A percentile compares a stretch with the other conserved stretches of the same genome.
Evolutionary conservation across 768 basidiomycete species (phyloP).

Genomic region (Pisolithus microcarpus): DNA sequence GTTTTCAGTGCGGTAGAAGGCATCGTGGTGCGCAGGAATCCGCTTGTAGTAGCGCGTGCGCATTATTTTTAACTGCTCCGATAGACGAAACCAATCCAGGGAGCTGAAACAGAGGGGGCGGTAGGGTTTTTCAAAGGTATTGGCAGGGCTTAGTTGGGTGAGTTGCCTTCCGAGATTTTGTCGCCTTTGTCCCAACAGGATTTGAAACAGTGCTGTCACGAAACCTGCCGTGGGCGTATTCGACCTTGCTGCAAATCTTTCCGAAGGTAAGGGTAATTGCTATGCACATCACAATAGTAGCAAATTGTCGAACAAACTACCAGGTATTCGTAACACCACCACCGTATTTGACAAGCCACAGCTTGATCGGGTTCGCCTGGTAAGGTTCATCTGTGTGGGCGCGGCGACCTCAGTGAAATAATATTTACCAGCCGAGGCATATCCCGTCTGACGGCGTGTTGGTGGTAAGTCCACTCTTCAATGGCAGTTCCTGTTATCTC

Average conservation of each 20-base stretch:
- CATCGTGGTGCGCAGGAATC: conserved; percentile 57
- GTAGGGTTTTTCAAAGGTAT: conserved; percentile 97
- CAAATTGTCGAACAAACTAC: conserved; percentile 4
- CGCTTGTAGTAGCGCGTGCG: background rate
- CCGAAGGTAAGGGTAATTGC: conserved; percentile 60
- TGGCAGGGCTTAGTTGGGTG: conserved; percentile 93
- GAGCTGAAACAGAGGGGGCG: conserved; percentile 90
- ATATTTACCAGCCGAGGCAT: conserved; percentile 59
- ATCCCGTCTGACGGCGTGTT: conserved; percentile 84
- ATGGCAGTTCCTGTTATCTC: background rate
- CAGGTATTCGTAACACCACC: conserved; percentile 95
- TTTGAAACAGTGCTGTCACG: conserved; percentile 63
- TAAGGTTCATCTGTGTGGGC: conserved; percentile 28
- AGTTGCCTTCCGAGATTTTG: conserved; percentile 1
- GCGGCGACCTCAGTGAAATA: conserved; percentile 3
- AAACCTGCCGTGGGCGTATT: conserved; percentile 97
- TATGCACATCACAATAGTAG: background rate
- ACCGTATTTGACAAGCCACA: conserved; percentile 94
- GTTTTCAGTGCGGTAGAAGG: conserved; percentile 96
- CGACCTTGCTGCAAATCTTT: conserved; percentile 90
- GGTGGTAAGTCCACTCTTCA: conserved; percentile 44
- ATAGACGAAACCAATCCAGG: conserved; percentile 95
- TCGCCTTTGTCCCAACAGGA: background rate
- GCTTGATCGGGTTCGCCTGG: conserved; percentile 78
- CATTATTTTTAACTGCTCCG: conserved; percentile 2